Conservation (phyloP, 108 stramenopile species). For the Epithemia pelagica region DNA sequence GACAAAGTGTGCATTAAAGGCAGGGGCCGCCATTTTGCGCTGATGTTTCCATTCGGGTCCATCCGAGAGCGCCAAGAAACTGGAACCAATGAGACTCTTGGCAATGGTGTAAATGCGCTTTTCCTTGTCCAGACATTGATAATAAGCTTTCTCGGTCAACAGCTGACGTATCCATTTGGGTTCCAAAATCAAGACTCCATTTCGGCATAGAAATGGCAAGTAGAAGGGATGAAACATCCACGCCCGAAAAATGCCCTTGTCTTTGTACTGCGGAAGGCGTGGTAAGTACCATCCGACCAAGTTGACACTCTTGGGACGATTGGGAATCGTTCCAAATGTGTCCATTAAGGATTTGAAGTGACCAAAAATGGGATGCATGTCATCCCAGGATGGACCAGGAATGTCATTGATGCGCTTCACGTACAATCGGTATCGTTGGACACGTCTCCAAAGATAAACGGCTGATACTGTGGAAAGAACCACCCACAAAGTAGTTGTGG, state of each 20-base stretch:
- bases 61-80: constrained; percentile 1
- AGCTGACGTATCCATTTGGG: constrained; percentile 1
- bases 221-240: constrained; percentile 7
- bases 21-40: constrained; percentile 6
- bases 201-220: background rate
- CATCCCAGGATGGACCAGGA: background rate
- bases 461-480: no score
- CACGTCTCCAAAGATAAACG: no score
- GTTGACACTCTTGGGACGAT: background rate
- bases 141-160: background rate
- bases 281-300: background rate
- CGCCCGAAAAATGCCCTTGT: background rate
- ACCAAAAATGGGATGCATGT: background rate
- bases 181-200: background rate
- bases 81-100: background rate
- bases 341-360: background rate
- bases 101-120: constrained; percentile 1
- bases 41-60: constrained; percentile 12
- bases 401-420: background rate
- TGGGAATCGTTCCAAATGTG: constrained; percentile 4
- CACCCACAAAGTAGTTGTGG: no score
- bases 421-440: background rate
- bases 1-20: constrained; percentile 4
- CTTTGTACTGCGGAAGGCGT: background rate
- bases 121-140: background rate